Conservation (phyloP, 371 early-diverging fungal species). For the Blyttiomyces sp. region DNA sequence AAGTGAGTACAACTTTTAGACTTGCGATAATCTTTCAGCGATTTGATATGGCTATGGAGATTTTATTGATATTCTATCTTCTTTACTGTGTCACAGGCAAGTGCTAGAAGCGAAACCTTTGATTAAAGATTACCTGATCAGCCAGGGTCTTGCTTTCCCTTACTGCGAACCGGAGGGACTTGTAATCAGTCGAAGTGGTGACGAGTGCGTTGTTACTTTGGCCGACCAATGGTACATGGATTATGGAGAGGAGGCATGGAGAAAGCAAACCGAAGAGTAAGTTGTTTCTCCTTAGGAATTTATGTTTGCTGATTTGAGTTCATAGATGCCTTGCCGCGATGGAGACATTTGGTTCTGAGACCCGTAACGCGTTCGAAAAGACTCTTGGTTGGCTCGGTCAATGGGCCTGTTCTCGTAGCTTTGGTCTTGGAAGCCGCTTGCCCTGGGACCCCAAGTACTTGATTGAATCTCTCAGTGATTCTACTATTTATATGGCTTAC, state of each 20-base stretch:
- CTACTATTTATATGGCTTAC: conserved; percentile 99
- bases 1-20: conserved; percentile 32
- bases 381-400: conserved; percentile 96
- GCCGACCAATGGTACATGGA: conserved; percentile 99
- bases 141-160: conserved; percentile 69
- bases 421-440: conserved; percentile 95
- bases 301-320: neutral
- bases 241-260: conserved; percentile 96
- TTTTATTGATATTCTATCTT: no score
- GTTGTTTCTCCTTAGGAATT: neutral
- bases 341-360: conserved; percentile 83
- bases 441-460: conserved; percentile 97
- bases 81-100: conserved; percentile 35
- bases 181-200: conserved; percentile 96
- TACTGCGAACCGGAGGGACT: conserved; percentile 97
- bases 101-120: conserved; percentile 92
- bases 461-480: conserved; percentile 99
- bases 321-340: conserved; percentile 67
- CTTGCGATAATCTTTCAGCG: no score
- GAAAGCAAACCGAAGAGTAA: conserved; percentile 69
- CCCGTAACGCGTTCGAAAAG: conserved; percentile 83
- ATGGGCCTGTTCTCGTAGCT: conserved; percentile 99
- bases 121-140: conserved; percentile 74
- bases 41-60: no score
- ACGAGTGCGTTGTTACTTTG: conserved; percentile 97